Conservation (phyloP, 1,284 basidiomycete genomes). For the Microbotryum intermedium region DNA sequence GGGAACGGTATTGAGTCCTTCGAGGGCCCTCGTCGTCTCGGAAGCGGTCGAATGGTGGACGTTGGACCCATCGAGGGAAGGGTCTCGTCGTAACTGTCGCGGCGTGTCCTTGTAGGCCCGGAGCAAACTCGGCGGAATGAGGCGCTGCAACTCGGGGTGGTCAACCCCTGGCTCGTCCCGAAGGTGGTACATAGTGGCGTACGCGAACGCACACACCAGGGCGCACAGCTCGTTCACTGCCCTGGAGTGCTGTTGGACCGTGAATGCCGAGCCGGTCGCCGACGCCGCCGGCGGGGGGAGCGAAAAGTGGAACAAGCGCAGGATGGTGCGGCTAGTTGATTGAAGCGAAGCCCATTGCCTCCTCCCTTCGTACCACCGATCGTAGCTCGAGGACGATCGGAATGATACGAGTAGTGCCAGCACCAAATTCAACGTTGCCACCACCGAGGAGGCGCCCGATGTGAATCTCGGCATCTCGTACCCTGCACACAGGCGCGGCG, state of each 20-base stretch:
- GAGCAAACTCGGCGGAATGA: conserved; percentile 19
- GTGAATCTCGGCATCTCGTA: background rate
- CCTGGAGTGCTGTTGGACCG: background rate
- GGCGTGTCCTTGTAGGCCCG: conserved; percentile 8
- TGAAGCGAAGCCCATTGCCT: background rate
- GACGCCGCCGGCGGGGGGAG: background rate
- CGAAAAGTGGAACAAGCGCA: background rate
- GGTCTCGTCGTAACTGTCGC: background rate
- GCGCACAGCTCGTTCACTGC: conserved; percentile 13
- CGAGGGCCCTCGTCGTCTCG: conserved; percentile 9
- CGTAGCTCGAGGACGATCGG: background rate
- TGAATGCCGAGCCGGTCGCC: background rate
- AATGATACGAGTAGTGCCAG: background rate
- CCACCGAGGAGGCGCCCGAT: background rate
- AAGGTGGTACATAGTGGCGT: conserved; percentile 24
- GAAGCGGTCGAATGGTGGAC: conserved; percentile 11
- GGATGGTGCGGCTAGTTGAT: background rate
- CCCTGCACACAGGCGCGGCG: too few species aligned
- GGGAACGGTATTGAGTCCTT: conserved; percentile 3
- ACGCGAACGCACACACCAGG: conserved; percentile 22
- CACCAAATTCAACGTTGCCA: background rate
- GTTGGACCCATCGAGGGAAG: conserved; percentile 4
- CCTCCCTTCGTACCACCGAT: conserved; percentile 1
- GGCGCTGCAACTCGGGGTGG: conserved; percentile 11
- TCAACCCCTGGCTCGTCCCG: conserved; percentile 20